Evolutionary conservation across 179 eudicot species (phyloP).

Genomic region (Corrigiola litoralis): DNA sequence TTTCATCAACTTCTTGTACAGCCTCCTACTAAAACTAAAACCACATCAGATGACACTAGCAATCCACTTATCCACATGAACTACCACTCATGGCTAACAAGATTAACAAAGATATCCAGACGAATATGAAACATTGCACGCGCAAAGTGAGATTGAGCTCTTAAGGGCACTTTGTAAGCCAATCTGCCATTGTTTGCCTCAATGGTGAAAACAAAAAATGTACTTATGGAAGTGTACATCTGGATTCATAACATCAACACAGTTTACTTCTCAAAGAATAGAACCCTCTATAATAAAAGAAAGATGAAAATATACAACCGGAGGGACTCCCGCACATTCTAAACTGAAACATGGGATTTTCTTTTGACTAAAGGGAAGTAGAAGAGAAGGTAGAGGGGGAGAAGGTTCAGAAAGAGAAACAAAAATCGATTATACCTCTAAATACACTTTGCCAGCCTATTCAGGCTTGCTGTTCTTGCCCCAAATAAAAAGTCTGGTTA

Average conservation of each 20-base stretch:
- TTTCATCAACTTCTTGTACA: no score
- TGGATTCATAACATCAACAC: neutral
- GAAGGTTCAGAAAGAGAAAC: constrained; percentile 2
- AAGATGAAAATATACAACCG: constrained; percentile 24
- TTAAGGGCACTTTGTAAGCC: no score
- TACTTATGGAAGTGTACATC: neutral
- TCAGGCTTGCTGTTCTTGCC: neutral
- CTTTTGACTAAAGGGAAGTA: constrained; percentile 5
- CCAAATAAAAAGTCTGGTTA: neutral
- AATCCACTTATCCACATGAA: no score
- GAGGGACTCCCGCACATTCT: constrained; percentile 22
- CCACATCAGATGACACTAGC: no score
- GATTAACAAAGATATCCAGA: no score
- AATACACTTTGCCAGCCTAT: constrained; percentile 19
- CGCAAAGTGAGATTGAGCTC: no score
- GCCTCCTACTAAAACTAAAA: no score
- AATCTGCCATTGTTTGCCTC: no score
- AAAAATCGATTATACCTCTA: constrained; percentile 30
- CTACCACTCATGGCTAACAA: no score
- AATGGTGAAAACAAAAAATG: no score
- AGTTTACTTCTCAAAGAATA: constrained; percentile 22
- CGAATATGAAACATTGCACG: no score
- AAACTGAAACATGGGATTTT: constrained; percentile 13
- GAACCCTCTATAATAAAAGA: constrained; percentile 21
- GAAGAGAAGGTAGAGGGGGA: neutral